phyloP scores from a whole-genome alignment of 1,139 yeast genomes.

The Yarrowia galli region DNA sequence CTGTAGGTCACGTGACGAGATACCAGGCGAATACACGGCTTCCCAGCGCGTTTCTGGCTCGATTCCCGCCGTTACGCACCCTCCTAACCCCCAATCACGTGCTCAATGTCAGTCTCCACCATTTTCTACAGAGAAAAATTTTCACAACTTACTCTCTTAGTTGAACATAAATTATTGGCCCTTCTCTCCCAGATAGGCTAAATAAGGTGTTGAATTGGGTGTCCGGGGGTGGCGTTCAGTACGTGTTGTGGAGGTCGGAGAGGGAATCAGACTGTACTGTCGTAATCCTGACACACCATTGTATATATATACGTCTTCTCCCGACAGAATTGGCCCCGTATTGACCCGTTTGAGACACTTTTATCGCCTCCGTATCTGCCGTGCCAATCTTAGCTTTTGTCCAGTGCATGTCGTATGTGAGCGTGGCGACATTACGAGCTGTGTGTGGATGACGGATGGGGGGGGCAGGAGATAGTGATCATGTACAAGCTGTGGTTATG shows the following conservation, averaged over 20 bases:
- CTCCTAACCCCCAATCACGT: neutral
- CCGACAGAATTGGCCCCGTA: neutral
- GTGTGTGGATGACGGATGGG: slow-evolving; percentile 7
- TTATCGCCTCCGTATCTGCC: neutral
- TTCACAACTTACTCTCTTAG: slow-evolving; percentile 34
- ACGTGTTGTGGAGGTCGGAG: too few relatives aligned
- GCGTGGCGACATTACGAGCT: slow-evolving; percentile 32
- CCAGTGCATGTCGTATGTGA: slow-evolving; percentile 18
- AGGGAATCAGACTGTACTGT: too few relatives aligned
- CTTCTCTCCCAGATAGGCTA: slow-evolving; percentile 21
- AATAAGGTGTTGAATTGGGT: slow-evolving; percentile 1
- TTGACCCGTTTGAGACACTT: neutral
- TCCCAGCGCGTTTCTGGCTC: too few relatives aligned
- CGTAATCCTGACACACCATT: too few relatives aligned
- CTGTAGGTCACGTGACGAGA: neutral
- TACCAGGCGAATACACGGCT: too few relatives aligned
- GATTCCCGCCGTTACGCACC: too few relatives aligned
- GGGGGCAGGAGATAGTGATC: neutral
- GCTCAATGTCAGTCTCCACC: neutral
- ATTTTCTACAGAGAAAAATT: slow-evolving; percentile 22
- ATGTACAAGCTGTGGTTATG: neutral
- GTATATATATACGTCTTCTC: neutral
- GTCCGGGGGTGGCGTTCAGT: neutral
- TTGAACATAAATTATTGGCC: slow-evolving; percentile 31
- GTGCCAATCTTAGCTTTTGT: slow-evolving; percentile 19